Base-by-base conservation (phyloP, 768 basidiomycete genomes). In the Hortiboletus campestris region DNA sequence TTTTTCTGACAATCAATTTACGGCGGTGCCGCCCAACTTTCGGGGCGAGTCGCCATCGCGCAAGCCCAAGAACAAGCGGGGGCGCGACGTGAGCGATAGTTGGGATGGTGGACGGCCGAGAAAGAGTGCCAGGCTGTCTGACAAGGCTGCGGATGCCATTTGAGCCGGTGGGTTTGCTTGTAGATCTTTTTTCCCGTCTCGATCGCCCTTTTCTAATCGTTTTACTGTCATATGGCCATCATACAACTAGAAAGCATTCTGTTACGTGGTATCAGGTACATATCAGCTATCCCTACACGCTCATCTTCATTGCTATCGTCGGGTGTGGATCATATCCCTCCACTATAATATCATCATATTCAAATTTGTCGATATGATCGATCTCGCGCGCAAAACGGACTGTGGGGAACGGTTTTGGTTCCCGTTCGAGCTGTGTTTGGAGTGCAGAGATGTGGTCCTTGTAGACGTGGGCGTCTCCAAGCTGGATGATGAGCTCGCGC, bases 391-490 rank as follows among this genome's bases (percentile, higher is more conserved):
- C 82, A 82, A 88, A 96, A 36, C 75, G 70, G 32, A 99, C 70
- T 57, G 79, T 93, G 0, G 96, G 96, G 74, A 98, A 98, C 25
- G 83, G 74, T 49, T 80, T 81, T 28, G 96, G 96, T 57, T 83
- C 78, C 10, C 97, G 76, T 67, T 80, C 75, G 36, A 98, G 78
- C 71, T 98, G 96, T 42, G 81, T 78, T 67, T 88, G 74, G 39
- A 99, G 80, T n/a, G 94, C 88, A 9, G 86, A 85, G 31, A 97
- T 82, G 63, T 98, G 97, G 66, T 98, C 93, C 46, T 80, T 78
- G 74, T 99, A 98, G 16, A 98, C 91, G 64, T 99, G 97, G 2
- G 97, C 95, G 65, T 99, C 97, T 2, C 97, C 97, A 62, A 98
- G 90, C 72, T 97, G 95, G 58, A 98, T 89, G 66, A 96, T 80